A percentile compares a stretch with the other conserved stretches of the same genome.
Evolutionary conservation across 305 asterid species (phyloP).

Genomic region (Fraxinus velutina): DNA sequence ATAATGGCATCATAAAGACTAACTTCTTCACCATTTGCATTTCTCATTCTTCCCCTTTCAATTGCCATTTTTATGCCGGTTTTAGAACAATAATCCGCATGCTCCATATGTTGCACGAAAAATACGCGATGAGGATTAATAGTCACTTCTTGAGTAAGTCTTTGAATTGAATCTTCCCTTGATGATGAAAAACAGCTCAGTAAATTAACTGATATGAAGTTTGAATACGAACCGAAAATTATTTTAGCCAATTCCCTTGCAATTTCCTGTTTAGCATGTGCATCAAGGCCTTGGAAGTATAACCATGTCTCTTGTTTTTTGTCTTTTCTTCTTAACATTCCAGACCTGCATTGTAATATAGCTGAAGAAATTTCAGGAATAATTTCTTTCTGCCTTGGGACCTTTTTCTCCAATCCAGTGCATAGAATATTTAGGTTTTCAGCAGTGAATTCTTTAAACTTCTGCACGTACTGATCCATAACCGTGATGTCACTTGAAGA

Average conservation of each 20-base stretch:
- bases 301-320: slow-evolving; percentile 77
- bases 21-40: slow-evolving; percentile 41
- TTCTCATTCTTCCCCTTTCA: slow-evolving; percentile 49
- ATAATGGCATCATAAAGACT: slow-evolving; percentile 70
- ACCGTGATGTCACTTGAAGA: slow-evolving; percentile 65
- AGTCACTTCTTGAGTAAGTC: slow-evolving; percentile 41
- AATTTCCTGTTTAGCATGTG: slow-evolving; percentile 52
- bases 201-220: slow-evolving; percentile 35
- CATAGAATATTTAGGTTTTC: slow-evolving; percentile 57
- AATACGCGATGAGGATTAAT: slow-evolving; percentile 65
- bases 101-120: slow-evolving; percentile 58
- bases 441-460: slow-evolving; percentile 62
- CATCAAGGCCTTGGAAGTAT: slow-evolving; percentile 59
- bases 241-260: slow-evolving; percentile 63
- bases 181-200: slow-evolving; percentile 34
- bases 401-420: slow-evolving; percentile 63
- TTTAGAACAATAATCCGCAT: slow-evolving; percentile 43
- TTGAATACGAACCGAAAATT: slow-evolving; percentile 67
- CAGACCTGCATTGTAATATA: slow-evolving; percentile 63
- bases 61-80: slow-evolving; percentile 58
- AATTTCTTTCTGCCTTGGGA: slow-evolving; percentile 56
- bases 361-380: slow-evolving; percentile 59
- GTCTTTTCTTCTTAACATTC: slow-evolving; percentile 41
- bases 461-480: slow-evolving; percentile 35
- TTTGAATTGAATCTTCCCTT: slow-evolving; percentile 31